A percentile compares a stretch with the other conserved stretches of the same genome.
Conservation (phyloP, 768 basidiomycete genomes). For the Jaapia argillacea region DNA sequence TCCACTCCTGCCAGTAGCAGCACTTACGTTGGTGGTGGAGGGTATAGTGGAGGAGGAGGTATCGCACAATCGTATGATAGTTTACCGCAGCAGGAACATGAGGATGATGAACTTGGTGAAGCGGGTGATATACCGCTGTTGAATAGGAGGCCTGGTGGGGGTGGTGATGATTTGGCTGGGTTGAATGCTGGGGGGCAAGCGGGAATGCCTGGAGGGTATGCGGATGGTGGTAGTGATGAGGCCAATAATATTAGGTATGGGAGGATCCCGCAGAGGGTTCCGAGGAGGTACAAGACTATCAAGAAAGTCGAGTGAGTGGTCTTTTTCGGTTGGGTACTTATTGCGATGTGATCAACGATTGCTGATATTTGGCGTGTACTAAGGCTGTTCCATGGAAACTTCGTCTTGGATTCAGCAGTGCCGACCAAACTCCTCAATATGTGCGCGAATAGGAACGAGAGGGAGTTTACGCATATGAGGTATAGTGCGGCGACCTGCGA, state of each 20-base stretch:
- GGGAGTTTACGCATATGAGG: constrained; percentile 93
- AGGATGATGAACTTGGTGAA: constrained; percentile 29
- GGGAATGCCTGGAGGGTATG: constrained; percentile 32
- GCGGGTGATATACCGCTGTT: constrained; percentile 62
- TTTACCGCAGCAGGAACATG: constrained; percentile 20
- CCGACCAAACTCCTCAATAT: constrained; percentile 86
- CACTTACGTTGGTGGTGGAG: no score
- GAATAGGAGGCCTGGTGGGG: constrained; percentile 31
- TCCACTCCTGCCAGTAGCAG: constrained; percentile 17
- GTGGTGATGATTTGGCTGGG: no score
- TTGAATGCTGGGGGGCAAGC: no score
- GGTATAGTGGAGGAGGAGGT: no score
- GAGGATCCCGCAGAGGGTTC: constrained; percentile 82
- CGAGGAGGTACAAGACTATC: constrained; percentile 85
- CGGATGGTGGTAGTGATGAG: constrained; percentile 20
- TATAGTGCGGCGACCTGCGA: constrained; percentile 95
- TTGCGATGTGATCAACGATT: not conserved
- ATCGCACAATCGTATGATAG: constrained; percentile 26
- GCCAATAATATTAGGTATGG: constrained; percentile 77
- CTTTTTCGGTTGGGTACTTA: not conserved
- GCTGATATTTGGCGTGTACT: not conserved
- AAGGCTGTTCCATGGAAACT: constrained; percentile 88
- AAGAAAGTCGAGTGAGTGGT: constrained; percentile 81
- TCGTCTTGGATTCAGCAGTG: constrained; percentile 84
- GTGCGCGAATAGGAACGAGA: constrained; percentile 65